Evolutionary conservation across 177 flowering plant species (phyloP), one percentile per base, ranked within the genome.

Genomic region (Telopea speciosissima): DNA sequence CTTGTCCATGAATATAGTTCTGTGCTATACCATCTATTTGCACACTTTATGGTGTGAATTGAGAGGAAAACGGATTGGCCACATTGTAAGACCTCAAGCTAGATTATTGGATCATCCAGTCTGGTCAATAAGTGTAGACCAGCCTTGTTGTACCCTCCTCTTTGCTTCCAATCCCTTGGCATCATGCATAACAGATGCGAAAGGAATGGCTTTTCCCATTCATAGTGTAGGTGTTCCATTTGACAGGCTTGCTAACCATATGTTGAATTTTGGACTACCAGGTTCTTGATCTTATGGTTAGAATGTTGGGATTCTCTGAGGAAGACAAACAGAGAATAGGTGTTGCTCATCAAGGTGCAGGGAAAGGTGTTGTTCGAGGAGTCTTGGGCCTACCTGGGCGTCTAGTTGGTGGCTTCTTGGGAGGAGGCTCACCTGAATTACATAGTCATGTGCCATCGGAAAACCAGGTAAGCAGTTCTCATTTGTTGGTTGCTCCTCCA

Each of bases 321-420:
- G 99, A 96, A 74, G 99, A 96, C 75, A 96, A 96, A 78, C 91
- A 88, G 79, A 84, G 97, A 77, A 96, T 96, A 74, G 95, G 98
- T 45, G 72, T 79, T 73, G 94, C 99, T 68, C 96, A 89, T 78
- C 97, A 90, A 84, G 97, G 88, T 68, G 77, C 87, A 33, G 90
- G 99, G 73, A 93, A 87, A 85, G 93, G 98, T 81, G 97, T 96
- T 84, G 99, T 93, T 66, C 90, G 98, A 16, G 99, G 99, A 68
- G 98, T 93, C 49, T 74, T 93, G 66, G 99, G 99, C 24, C 77
- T 96, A 25, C 99, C 99, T 52, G 96, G 99, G 26, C 97, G 99
- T 67, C 79, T 96, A 17, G 99, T 96, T 74, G 98, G 99, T 69
- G 99, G 99, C 62, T 87, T 96, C 24, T 67, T 96, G 77, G 96